Base-by-base conservation (phyloP, 2,329 filamentous ascomycete species). In the Colletotrichum tofieldiae region DNA sequence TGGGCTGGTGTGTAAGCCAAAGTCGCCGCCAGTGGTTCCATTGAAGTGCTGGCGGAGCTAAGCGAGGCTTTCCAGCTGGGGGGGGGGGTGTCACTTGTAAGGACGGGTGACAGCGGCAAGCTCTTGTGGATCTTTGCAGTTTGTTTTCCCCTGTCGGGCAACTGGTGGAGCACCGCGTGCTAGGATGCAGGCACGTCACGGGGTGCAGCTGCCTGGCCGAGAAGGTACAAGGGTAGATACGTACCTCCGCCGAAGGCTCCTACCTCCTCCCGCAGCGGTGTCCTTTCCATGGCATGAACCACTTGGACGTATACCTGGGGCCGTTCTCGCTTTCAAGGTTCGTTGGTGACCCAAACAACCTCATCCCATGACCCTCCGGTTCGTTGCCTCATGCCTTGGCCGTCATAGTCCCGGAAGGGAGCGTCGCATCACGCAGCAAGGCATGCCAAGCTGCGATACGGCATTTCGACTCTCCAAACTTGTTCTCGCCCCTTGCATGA, bases 271-370 rank as follows among this genome's bases (percentile, higher is more conserved):
- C 20, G 20, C 52, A 55, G 32, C 9, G 11, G 45, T 29, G 47
- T 63, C 23, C 37, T 6, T 47, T 26, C 60, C 47, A 41, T 64
- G 65, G 58, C 69, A 63, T 68, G 69, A 72, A 72, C 65, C 58
- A 68, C 69, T 68, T 58, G 58, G 69, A 72, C 65, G 29, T 26
- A 3, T 8, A 58, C 6, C 14, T 68, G 41, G 51, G 56, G 58
- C 65, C 41, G 9, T 41, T 52, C n/a, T 51, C 35, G 29, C 29
- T 26, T 14, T 58, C 51, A 68, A 63, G 51, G 65, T 58, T 63
- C 52, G 37, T 45, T 35, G 29, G 47, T 52, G 58, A 52, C 43
- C 56, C n/a, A 11, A 45, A 29, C 43, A 43, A 37, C 51, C 26
- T 59, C 69, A 63, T 68, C 69, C 56, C 37, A 63, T 52, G 12